Base-by-base conservation (phyloP, 1,139 yeast genomes). In the Hemisphaericaspora lyxosophila region DNA sequence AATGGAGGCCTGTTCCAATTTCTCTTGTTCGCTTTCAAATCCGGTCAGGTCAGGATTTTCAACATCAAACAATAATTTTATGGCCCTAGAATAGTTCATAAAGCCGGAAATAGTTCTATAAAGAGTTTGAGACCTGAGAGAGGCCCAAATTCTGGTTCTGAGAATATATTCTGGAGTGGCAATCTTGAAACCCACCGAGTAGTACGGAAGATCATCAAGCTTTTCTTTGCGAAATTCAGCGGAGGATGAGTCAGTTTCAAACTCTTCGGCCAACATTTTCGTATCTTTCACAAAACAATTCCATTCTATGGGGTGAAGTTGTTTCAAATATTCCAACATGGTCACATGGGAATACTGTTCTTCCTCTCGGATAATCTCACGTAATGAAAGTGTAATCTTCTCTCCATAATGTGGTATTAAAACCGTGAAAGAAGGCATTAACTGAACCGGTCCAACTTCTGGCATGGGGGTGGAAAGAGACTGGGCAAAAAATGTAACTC, bases 111-210 rank as follows among this genome's bases (percentile, higher is more conserved):
- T 64, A 1, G 82, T 77, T 36, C 82, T 61, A 45, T 71, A 76
- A 16, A 76, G 57, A 0, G 82, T 77, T 50, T 77, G 82, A 2
- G 78, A 65, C 48, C 82, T 60, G 36, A 77, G 57, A 0, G 81
- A 75, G 1, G 82, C 80, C 82, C 82, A 77, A 13, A 77, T 68
- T 46, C 82, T 53, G 1, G 82, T 75, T 49, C 82, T 58, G 40
- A 75, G 50, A 16, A 73, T 64, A 47, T 72, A 75, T 37, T 74
- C 80, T 0, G 80, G 80, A 0, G 79, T 67, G 1, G 80, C 78
- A 29, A 73, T 62, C 47, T 75, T 75, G 49, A 69, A 76, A 0
- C 81, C 82, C 33, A 75, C 71, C 2, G 76, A 69, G 42, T 64
- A 63, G 43, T 67, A 74, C 1, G 77, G 74, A 14, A 70, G 51